A percentile compares a stretch with the other conserved stretches of the same genome.
These are phyloP conservation scores for Xylaria curta DNA, from an alignment of 495 filamentous ascomycete genomes.

Conservation along the genomic window DNA sequence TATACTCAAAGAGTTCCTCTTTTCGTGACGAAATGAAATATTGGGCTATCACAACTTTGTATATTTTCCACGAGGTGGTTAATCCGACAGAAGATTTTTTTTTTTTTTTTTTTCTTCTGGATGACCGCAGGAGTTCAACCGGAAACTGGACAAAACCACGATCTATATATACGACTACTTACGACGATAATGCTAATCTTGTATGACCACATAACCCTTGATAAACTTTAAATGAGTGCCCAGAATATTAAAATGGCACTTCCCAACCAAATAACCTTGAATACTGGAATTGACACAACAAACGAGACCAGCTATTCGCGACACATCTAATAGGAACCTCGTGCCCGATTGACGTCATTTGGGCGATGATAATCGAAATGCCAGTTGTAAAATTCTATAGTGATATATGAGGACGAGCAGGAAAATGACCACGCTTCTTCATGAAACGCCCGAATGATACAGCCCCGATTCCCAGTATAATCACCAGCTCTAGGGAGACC, in stretches of 20 bases:
- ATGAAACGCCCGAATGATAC: conserved; percentile 24
- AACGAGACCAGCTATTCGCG: background rate
- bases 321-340: background rate
- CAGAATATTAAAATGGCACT: background rate
- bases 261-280: background rate
- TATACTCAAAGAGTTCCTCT: conserved; percentile 63
- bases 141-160: conserved; percentile 2
- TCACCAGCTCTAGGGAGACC: background rate
- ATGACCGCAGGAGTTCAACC: background rate
- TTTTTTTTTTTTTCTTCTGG: no score
- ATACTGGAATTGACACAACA: conserved; percentile 3
- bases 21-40: conserved; percentile 46
- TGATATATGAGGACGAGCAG: conserved; percentile 17
- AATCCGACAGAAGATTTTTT: background rate
- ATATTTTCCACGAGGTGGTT: background rate
- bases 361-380: background rate
- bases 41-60: background rate
- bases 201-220: conserved; percentile 34
- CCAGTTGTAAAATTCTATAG: conserved; percentile 16
- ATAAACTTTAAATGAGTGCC: background rate
- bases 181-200: conserved; percentile 44
- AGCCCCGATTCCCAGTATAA: conserved; percentile 19
- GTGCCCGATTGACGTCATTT: background rate
- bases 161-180: conserved; percentile 10
- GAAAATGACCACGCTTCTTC: conserved; percentile 15